Evolutionary conservation across 2,329 filamentous ascomycete species (phyloP), one percentile per base, ranked within the genome.

Genomic region (Neodidymelliopsis sp.): DNA sequence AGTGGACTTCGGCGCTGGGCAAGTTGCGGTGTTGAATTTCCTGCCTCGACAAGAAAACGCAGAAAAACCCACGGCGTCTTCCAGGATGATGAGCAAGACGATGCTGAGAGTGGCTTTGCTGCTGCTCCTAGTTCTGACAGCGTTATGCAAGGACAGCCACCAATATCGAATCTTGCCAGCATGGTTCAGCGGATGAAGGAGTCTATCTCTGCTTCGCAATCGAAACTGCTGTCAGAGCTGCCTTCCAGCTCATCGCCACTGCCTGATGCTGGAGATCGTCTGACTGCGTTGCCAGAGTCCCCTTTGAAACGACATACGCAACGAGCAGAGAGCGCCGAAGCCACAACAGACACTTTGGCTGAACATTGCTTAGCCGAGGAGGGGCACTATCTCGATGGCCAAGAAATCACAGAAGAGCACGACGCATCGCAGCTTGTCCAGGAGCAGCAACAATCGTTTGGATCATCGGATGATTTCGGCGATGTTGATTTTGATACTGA

Each of bases 1-100:
- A 71, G 69, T 48, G 77, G 77, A 2, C 64, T 80, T 36, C 67
- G 78, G 37, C 65, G 78, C 53, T 81, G 78, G 78, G 75, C 75
- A 19, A 81, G 78, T 59, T 79, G 77, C 44, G 78, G 78, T 9
- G 70, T 77, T 8, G 77, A 80, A 46, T 80, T 77, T 63, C 77
- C 78, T 7, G 62, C 66, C 10, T 74, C 73, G 7, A 66, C 56
- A 53, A 65, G 62, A 59, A 80, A 80, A 63, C 69, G 70, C 40
- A 63, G 74, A 43, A 72, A 70, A 42, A 73, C 66, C 2, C 66
- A 57, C 29, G 67, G 70, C 6, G 57, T 62, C 4, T 70, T 74
- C 23, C 59, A 70, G 30, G 58, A 59, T 37, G 53, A 72, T 23
- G 52, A 67, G 52, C 28, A 27, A 4, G 58, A 62, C 3, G 24